These are phyloP conservation scores for Fonsecaea pugnacius DNA, from an alignment of 2,329 filamentous ascomycete species.

Conservation along the genomic window DNA sequence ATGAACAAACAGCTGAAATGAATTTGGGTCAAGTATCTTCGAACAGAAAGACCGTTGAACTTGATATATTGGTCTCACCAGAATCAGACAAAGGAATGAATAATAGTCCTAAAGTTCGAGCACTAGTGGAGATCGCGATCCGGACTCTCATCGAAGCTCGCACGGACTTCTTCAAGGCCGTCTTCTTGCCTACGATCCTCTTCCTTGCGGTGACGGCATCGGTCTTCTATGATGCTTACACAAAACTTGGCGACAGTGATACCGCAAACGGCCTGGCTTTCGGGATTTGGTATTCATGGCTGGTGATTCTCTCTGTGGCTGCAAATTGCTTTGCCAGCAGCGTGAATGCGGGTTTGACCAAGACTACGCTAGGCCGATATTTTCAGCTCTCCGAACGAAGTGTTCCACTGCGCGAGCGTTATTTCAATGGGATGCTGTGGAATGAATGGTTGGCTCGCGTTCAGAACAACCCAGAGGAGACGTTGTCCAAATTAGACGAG, in stretches of 20 bases:
- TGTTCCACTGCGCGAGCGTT: slow-evolving; percentile 4
- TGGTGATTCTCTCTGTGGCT: slow-evolving; percentile 6
- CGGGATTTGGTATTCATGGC: slow-evolving; percentile 5
- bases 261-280: slow-evolving; percentile 4
- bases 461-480: neutral
- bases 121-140: neutral
- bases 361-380: neutral
- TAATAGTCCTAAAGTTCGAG: neutral
- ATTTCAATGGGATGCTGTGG: slow-evolving; percentile 7
- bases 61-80: neutral
- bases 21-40: too few relatives aligned
- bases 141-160: slow-evolving; percentile 1
- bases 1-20: neutral
- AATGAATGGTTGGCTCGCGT: neutral
- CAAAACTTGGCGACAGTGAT: neutral
- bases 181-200: slow-evolving; percentile 7
- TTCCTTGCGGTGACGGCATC: slow-evolving; percentile 10
- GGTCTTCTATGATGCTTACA: slow-evolving; percentile 12
- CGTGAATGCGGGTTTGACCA: neutral
- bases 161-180: slow-evolving; percentile 1
- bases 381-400: neutral
- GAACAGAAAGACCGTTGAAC: neutral
- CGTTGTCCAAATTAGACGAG: neutral
- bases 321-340: slow-evolving; percentile 17
- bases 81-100: neutral